These are phyloP conservation scores for Yarrowia yakushimensis DNA, from an alignment of 805 yeast species.

Conservation along the genomic window DNA sequence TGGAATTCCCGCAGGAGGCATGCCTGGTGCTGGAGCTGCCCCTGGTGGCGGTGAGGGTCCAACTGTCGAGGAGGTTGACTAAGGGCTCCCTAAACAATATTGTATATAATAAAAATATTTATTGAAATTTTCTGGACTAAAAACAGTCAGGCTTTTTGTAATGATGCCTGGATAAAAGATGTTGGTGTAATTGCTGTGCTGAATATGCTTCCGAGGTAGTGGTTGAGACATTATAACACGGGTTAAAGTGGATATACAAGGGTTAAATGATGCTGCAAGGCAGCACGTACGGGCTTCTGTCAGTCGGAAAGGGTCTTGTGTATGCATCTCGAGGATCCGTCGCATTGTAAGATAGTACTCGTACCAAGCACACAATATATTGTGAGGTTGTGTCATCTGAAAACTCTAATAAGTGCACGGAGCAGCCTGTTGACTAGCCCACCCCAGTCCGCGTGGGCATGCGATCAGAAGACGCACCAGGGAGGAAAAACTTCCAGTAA, in stretches of 20 bases:
- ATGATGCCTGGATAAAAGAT: neutral
- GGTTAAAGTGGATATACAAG: neutral
- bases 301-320: neutral
- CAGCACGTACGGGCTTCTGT: neutral
- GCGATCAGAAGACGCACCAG: neutral
- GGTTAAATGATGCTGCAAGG: neutral
- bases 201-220: neutral
- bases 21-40: constrained; percentile 26
- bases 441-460: neutral
- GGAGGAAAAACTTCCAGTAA: too few species aligned
- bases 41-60: neutral
- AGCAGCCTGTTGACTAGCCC: too few species aligned
- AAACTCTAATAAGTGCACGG: neutral
- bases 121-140: neutral
- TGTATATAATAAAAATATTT: neutral
- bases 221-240: neutral
- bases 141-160: neutral
- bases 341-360: neutral
- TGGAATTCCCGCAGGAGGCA: constrained; percentile 46
- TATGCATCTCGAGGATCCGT: neutral
- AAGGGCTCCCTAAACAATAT: neutral
- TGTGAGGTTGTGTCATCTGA: neutral
- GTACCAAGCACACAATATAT: neutral
- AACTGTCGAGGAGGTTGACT: constrained; percentile 1
- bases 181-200: neutral